phyloP scores from a whole-genome alignment of 1,139 yeast genomes.

The Saccharomyces hybrid region DNA sequence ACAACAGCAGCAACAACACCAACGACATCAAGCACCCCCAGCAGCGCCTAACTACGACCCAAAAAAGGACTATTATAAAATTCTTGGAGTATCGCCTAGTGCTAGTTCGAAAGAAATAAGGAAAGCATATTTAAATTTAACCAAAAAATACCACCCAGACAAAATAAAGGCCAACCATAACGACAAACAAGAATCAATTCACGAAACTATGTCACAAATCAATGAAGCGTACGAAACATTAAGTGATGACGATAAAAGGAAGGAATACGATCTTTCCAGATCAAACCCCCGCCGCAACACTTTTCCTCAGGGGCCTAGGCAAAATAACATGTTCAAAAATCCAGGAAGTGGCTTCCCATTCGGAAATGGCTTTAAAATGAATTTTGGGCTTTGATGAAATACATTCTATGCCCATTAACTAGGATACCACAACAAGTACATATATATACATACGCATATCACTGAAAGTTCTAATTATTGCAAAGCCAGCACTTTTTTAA shows the following conservation, averaged over 20 bases:
- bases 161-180: slow-evolving; percentile 59
- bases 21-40: slow-evolving; percentile 39
- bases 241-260: slow-evolving; percentile 55
- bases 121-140: slow-evolving; percentile 70
- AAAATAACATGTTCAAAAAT: not conserved
- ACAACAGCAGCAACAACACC: slow-evolving; percentile 47
- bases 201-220: slow-evolving; percentile 80
- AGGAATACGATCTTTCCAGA: slow-evolving; percentile 50
- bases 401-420: not conserved
- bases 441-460: not conserved
- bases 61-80: slow-evolving; percentile 72
- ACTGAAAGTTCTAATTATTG: slow-evolving; percentile 1
- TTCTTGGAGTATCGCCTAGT: slow-evolving; percentile 56
- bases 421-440: not conserved
- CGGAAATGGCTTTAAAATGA: slow-evolving; percentile 5
- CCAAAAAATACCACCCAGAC: slow-evolving; percentile 86
- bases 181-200: slow-evolving; percentile 69
- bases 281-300: slow-evolving; percentile 6
- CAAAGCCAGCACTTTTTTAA: not conserved
- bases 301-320: not conserved
- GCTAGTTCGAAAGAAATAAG: slow-evolving; percentile 72
- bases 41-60: slow-evolving; percentile 30
- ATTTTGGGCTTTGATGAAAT: slow-evolving; percentile 5
- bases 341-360: slow-evolving; percentile 8
- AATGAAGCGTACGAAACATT: slow-evolving; percentile 89